Conservation (phyloP, 257 asterid species). For the Lycium barbarum region DNA sequence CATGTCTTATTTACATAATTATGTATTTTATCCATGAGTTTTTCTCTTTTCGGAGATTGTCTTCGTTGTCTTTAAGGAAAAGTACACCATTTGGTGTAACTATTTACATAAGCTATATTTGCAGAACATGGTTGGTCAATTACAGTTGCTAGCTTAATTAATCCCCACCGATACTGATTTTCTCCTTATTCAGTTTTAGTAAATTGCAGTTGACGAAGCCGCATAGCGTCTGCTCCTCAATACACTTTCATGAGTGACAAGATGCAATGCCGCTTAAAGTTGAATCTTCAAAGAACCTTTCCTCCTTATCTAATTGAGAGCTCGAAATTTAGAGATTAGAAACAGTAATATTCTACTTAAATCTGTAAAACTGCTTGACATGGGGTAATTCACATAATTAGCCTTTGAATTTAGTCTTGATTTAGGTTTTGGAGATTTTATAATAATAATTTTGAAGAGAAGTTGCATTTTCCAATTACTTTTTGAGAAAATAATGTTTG, state of each 20-base stretch:
- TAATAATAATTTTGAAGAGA: too few species aligned
- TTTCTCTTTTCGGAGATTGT: slow-evolving; percentile 8
- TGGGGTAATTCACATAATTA: not conserved
- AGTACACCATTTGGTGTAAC: not conserved
- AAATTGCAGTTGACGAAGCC: not conserved
- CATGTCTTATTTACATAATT: not conserved
- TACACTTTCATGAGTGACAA: not conserved
- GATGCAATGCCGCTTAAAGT: not conserved
- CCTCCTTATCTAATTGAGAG: not conserved
- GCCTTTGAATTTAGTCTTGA: not conserved
- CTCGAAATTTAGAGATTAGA: not conserved
- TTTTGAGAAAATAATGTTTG: not conserved
- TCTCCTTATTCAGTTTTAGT: not conserved
- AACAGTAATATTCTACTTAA: not conserved
- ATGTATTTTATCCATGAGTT: slow-evolving; percentile 26
- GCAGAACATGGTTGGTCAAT: slow-evolving; percentile 1
- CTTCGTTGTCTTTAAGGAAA: not conserved
- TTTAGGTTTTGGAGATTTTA: not conserved
- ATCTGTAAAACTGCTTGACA: not conserved
- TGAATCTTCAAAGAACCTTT: not conserved
- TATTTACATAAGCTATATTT: not conserved
- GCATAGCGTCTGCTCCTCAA: not conserved
- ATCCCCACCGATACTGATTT: not conserved
- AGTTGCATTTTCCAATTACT: too few species aligned
- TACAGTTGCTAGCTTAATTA: not conserved